These are phyloP conservation scores for Leccinum subgranulosum DNA, from an alignment of 768 basidiomycete genomes.

Conservation along the genomic window DNA sequence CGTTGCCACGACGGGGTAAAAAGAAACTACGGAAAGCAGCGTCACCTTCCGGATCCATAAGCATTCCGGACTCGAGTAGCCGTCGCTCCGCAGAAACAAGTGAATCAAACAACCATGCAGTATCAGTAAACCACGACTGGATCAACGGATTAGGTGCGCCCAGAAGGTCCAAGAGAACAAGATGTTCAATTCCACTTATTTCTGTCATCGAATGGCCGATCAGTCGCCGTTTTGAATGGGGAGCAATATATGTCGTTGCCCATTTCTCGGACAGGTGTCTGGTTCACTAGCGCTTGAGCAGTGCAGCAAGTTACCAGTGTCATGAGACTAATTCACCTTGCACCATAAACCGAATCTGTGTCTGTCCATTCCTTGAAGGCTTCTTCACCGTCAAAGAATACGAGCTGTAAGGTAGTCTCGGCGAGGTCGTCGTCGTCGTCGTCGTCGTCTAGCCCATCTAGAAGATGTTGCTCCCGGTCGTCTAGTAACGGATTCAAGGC, in stretches of 20 bases:
- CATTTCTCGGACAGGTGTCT: constrained; percentile 91
- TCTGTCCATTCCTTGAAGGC: constrained; percentile 89
- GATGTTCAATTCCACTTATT: constrained; percentile 79
- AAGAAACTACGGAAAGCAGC: constrained; percentile 65
- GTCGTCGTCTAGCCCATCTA: constrained; percentile 56
- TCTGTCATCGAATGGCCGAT: constrained; percentile 54
- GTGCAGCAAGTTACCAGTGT: neutral
- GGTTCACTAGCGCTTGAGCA: constrained; percentile 1
- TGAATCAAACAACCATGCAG: constrained; percentile 89
- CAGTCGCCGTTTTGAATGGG: constrained; percentile 58
- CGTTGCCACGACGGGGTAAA: constrained; percentile 39
- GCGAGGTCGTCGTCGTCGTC: constrained; percentile 68
- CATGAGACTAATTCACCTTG: constrained; percentile 50
- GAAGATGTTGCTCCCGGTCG: constrained; percentile 50
- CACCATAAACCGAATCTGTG: constrained; percentile 92
- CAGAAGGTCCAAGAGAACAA: constrained; percentile 90
- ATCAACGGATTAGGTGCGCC: constrained; percentile 75
- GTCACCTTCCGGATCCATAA: constrained; percentile 45
- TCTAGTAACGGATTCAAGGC: constrained; percentile 71
- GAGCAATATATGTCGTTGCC: constrained; percentile 63
- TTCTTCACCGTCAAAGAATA: constrained; percentile 98
- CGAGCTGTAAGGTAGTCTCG: constrained; percentile 83
- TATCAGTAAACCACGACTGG: constrained; percentile 79
- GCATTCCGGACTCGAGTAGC: constrained; percentile 62
- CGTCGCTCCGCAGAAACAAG: constrained; percentile 70